Evolutionary conservation across 768 basidiomycete genomes (phyloP), one percentile per base, ranked within the genome.

Genomic region (Serendipita sp.): DNA sequence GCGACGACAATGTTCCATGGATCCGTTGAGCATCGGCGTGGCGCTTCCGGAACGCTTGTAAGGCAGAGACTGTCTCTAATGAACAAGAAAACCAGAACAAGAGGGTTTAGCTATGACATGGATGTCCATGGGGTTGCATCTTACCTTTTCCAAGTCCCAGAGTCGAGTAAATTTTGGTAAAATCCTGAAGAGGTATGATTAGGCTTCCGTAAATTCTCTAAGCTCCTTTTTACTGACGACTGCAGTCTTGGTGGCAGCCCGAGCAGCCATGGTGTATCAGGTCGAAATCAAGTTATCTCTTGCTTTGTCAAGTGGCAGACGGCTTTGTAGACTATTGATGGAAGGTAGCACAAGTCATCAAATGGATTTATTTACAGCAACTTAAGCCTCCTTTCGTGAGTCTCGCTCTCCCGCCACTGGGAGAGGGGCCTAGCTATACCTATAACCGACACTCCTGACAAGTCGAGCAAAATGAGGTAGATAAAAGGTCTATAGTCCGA

Each of bases 31-130:
- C 95, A 62, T 97, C 90, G 67, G 77, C 77, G 74, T 95, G 84
- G 64, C 96, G 90, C 75, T 94, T 96, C 75, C 96, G 89, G 85
- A 99, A 98, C 42, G 89, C 87, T 73, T 90, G 89, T 60, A 99
- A 81, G 61, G 90, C 76, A 62, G 90, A 79, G 70, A 96, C 81
- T 68, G 95, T 94, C 78, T 97, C 91, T 92, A 74, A 24, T n/a
- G 30, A 62, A 24, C 22, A 26, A 28, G 53, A 33, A 13, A 17
- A 33, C 41, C 13, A 24, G 61, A 53, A 62, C 34, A 2, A 11
- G n/a, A 22, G 20, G 4, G 41, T 43, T 62, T 20, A 41, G 31
- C 41, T 41, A 41, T 20, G 2, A 13, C 5, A 33, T 22, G 42
- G 11, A 28, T 56, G 17, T 56, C 61, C 4, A 28, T 63, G 5